Evolutionary conservation across 2,329 filamentous ascomycete species (phyloP).

Genomic region (Dendryphion nanum): DNA sequence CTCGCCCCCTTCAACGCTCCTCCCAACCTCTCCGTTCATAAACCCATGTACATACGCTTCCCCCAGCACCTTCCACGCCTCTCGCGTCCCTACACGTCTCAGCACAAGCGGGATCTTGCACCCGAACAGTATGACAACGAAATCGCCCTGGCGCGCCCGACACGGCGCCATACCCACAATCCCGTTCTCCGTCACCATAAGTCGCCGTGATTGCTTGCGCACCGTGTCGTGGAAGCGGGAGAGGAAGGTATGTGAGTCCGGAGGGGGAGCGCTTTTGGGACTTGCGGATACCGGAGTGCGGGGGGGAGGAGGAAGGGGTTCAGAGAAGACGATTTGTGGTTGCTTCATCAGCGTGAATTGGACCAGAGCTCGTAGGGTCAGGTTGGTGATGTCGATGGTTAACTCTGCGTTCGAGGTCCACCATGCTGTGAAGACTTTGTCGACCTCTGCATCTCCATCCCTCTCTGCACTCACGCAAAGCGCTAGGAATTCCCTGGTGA

Average conservation of each 20-base stretch:
- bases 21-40: conserved; percentile 27
- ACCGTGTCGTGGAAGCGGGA: conserved; percentile 29
- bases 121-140: conserved; percentile 31
- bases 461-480: conserved; percentile 24
- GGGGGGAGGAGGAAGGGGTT: no score
- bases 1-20: neutral
- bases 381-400: conserved; percentile 13
- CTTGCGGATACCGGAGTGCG: no score
- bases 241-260: conserved; percentile 12
- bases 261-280: neutral
- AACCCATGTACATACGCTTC: conserved; percentile 26
- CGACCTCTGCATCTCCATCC: conserved; percentile 13
- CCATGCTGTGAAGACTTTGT: conserved; percentile 28
- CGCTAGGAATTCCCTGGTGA: conserved; percentile 25
- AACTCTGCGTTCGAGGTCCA: conserved; percentile 22
- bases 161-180: conserved; percentile 30
- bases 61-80: conserved; percentile 26
- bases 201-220: conserved; percentile 26
- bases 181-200: conserved; percentile 25
- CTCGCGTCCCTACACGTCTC: conserved; percentile 3
- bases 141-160: conserved; percentile 25
- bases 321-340: no score
- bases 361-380: neutral
- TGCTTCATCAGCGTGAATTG: no score
- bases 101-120: conserved; percentile 39